phyloP scores from a whole-genome alignment of 129 eudicot species.

The Mikania micrantha region DNA sequence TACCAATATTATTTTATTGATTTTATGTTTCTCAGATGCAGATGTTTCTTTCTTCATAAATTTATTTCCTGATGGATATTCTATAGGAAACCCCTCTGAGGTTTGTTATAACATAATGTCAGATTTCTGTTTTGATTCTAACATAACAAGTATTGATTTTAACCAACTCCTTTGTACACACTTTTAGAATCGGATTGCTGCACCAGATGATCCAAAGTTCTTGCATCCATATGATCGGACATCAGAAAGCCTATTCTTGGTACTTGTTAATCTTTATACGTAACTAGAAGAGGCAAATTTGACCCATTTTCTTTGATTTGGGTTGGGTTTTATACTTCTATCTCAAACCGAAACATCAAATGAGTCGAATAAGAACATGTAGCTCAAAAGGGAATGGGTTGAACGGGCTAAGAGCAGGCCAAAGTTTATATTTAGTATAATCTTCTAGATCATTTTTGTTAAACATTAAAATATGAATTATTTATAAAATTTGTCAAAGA shows the following conservation, averaged over 20 bases:
- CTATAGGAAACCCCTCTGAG: slow-evolving; percentile 70
- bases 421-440: background rate
- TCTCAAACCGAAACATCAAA: background rate
- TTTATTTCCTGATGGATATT: slow-evolving; percentile 81
- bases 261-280: slow-evolving; percentile 27
- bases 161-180: slow-evolving; percentile 12
- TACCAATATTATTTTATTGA: background rate
- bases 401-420: background rate
- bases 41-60: slow-evolving; percentile 74
- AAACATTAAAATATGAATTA: background rate
- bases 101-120: slow-evolving; percentile 32
- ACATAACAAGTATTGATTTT: background rate
- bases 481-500: background rate
- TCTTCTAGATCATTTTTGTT: background rate
- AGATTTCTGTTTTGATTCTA: background rate
- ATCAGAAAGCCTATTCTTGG: slow-evolving; percentile 78
- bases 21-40: slow-evolving; percentile 36
- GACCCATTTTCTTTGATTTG: background rate
- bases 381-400: background rate
- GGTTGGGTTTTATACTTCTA: background rate
- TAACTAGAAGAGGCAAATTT: background rate
- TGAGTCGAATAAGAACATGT: background rate
- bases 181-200: slow-evolving; percentile 44
- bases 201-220: slow-evolving; percentile 55
- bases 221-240: slow-evolving; percentile 80